Evolutionary conservation across 306 rosid genomes (phyloP).

Genomic region (Acacia melanoxylon): DNA sequence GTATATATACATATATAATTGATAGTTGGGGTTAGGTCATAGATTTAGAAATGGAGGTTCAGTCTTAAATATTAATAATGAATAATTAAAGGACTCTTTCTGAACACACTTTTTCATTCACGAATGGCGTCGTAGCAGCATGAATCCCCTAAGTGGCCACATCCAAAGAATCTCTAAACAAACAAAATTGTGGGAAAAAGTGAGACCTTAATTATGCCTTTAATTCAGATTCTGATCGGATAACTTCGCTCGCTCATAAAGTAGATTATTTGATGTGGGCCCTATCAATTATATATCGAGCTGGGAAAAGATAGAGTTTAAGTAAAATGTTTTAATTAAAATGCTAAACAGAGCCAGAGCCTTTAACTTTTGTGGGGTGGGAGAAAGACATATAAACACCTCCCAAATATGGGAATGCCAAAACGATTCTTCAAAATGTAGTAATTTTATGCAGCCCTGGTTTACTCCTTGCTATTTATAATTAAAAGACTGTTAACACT

Average conservation of each 20-base stretch:
- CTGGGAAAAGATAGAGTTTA: not conserved
- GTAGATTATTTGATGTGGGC: slow-evolving; percentile 33
- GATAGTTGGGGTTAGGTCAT: no score
- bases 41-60: not conserved
- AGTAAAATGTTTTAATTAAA: not conserved
- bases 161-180: not conserved
- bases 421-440: no score
- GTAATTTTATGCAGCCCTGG: no score
- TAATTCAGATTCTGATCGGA: slow-evolving; percentile 17
- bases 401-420: no score
- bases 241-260: not conserved
- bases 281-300: not conserved
- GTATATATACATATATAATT: no score
- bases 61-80: no score
- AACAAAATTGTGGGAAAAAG: slow-evolving; percentile 32
- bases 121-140: slow-evolving; percentile 19
- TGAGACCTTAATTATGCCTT: slow-evolving; percentile 21
- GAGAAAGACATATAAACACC: no score
- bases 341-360: no score
- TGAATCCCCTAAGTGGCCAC: slow-evolving; percentile 23
- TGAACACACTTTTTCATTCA: slow-evolving; percentile 27
- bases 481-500: no score
- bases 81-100: slow-evolving; percentile 16
- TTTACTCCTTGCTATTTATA: no score
- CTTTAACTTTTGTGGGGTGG: no score